Base-by-base conservation (phyloP, 202 grass and related monocot genomes). In the Cymbopogon flexuosus region DNA sequence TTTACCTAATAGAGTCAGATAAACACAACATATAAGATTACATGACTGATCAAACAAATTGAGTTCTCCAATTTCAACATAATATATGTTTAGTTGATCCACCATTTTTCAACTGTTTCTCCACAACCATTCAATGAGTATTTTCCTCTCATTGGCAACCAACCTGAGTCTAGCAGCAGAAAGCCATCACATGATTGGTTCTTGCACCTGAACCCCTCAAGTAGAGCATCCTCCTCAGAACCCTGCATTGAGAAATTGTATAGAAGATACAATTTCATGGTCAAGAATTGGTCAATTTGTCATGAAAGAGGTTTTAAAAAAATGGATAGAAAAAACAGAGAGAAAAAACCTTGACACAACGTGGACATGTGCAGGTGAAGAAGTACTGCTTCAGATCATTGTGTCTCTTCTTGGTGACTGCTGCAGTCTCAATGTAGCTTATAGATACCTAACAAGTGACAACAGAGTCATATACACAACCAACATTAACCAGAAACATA, bases 391-490 rank as follows among this genome's bases (percentile, higher is more conserved):
- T 97, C 35, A 97, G 85, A 87, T 91, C 86, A 49, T 81, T 83
- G 59, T 91, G 88, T 79, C 90, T 86, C 77, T 87, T 94, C 86
- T 84, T 70, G 73, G 87, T 87, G 16, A 88, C 83, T 74, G 90
- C 79, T 77, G 89, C 89, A 84, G 92, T 97, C 83, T 93, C 95
- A 2, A 97, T 97, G 72, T 97, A 97, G 92, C 95, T 97, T 87
- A 94, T 91, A 42, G 83, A 90, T 51, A 97, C 70, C 93, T 96
- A 76, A 80, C 14, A 79, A 81, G 54, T 57, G 19, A 22, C 7
- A 22, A 57, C 54, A 57, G 52, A 52, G 16, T 52, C 76, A 60
- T 24, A 80, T 51, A 59, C 13, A 10, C 13, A 65, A 7, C 35
- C 23, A 16, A 51, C 8, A 85, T 77, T 72, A 24, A 27, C 71